These are phyloP conservation scores for Carpinus fangiana DNA, from an alignment of 306 rosid species.

Conservation along the genomic window DNA sequence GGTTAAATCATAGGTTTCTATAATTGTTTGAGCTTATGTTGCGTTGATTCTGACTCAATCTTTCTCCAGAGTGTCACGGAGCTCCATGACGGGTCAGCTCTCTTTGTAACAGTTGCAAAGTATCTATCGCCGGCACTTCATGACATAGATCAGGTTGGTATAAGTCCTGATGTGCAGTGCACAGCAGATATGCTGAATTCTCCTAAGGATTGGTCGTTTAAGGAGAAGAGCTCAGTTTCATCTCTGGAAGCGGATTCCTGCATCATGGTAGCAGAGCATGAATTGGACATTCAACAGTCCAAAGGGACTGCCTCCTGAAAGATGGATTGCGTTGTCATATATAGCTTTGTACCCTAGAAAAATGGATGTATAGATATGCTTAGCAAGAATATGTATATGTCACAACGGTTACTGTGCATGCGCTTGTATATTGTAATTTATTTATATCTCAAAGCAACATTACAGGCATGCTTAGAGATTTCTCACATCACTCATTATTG, in stretches of 20 bases:
- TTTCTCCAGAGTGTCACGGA: conserved; percentile 79
- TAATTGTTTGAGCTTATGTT: conserved; percentile 5
- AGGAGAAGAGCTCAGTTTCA: conserved; percentile 50
- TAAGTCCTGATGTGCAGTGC: conserved; percentile 88
- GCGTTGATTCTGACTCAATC: conserved; percentile 8
- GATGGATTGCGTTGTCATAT: conserved; percentile 9
- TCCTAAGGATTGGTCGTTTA: conserved; percentile 41
- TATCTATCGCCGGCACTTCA: conserved; percentile 89
- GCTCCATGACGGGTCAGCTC: conserved; percentile 93
- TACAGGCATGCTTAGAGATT: too few species aligned
- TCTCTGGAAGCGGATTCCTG: conserved; percentile 90
- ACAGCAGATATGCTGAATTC: conserved; percentile 74
- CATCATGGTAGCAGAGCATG: conserved; percentile 91
- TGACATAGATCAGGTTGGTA: conserved; percentile 94
- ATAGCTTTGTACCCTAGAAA: conserved; percentile 5
- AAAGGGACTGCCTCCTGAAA: conserved; percentile 83
- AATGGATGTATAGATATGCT: conserved; percentile 31
- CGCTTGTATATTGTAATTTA: neutral
- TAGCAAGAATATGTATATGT: neutral
- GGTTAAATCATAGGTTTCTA: neutral
- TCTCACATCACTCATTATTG: too few species aligned
- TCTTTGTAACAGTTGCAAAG: conserved; percentile 90
- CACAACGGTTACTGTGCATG: neutral
- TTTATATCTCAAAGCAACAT: too few species aligned
- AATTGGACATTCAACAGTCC: conserved; percentile 70